Evolutionary conservation across 2,329 filamentous ascomycete species (phyloP).

Genomic region (Grosmannia penicillata): DNA sequence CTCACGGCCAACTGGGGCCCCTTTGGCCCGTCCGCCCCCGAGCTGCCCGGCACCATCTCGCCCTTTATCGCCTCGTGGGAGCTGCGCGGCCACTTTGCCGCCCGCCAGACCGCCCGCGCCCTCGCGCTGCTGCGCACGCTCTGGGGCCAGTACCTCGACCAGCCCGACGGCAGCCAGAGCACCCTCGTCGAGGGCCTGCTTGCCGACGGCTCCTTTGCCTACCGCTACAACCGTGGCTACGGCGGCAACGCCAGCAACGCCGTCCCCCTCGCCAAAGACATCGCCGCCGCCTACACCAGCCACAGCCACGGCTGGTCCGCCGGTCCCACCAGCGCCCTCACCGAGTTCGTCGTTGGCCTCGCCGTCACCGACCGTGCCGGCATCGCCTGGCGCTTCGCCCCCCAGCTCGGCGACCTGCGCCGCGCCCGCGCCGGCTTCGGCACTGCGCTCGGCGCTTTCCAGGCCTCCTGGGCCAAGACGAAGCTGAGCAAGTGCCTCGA

Average conservation of each 20-base stretch:
- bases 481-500: not conserved
- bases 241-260: slow-evolving; percentile 25
- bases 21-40: slow-evolving; percentile 40
- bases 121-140: slow-evolving; percentile 37
- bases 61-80: slow-evolving; percentile 46
- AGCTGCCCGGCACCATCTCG: slow-evolving; percentile 41
- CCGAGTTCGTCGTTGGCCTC: too few species aligned
- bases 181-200: slow-evolving; percentile 47
- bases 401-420: too few species aligned
- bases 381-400: too few species aligned
- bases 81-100: slow-evolving; percentile 38
- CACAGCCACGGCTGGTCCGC: slow-evolving; percentile 35
- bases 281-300: too few species aligned
- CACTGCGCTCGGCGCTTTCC: too few species aligned
- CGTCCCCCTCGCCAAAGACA: too few species aligned
- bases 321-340: slow-evolving; percentile 31
- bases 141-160: slow-evolving; percentile 47
- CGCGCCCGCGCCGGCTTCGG: too few species aligned
- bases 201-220: slow-evolving; percentile 38
- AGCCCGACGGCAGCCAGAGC: slow-evolving; percentile 40
- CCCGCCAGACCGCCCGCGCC: slow-evolving; percentile 31
- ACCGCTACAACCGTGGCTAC: slow-evolving; percentile 37
- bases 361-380: too few species aligned
- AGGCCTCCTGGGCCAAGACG: too few species aligned
- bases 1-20: slow-evolving; percentile 36